Evolutionary conservation across 495 filamentous ascomycete species (phyloP).

Genomic region (Umbilicaria muhlenbergii): DNA sequence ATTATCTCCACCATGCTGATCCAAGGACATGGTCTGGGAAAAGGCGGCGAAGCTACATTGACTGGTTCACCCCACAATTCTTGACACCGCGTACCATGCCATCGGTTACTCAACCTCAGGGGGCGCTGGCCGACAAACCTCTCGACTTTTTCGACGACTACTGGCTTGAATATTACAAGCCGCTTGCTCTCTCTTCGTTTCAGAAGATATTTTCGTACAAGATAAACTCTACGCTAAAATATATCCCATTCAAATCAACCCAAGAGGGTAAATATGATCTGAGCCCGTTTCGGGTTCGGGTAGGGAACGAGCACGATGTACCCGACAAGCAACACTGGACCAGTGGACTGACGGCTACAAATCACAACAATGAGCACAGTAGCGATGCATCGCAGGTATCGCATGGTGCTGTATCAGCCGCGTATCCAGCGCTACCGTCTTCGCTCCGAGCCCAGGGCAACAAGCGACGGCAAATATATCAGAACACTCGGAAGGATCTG

Average conservation of each 20-base stretch:
- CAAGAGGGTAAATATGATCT: slow-evolving; percentile 61
- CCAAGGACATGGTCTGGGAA: slow-evolving; percentile 56
- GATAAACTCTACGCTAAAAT: slow-evolving; percentile 73
- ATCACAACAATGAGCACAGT: slow-evolving; percentile 28
- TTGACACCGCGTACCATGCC: slow-evolving; percentile 46
- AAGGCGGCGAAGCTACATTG: slow-evolving; percentile 52
- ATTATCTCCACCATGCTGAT: slow-evolving; percentile 86
- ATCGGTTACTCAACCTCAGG: slow-evolving; percentile 24
- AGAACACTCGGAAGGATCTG: slow-evolving; percentile 32
- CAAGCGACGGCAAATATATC: slow-evolving; percentile 19
- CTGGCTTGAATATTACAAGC: slow-evolving; percentile 96
- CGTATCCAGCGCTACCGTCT: slow-evolving; percentile 2
- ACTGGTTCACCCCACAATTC: slow-evolving; percentile 73
- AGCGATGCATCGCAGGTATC: slow-evolving; percentile 1
- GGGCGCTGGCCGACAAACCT: slow-evolving; percentile 31
- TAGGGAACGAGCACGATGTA: slow-evolving; percentile 27
- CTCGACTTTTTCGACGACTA: slow-evolving; percentile 76
- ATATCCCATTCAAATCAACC: slow-evolving; percentile 57
- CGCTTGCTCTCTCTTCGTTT: slow-evolving; percentile 68
- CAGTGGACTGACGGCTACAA: slow-evolving; percentile 46
- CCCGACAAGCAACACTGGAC: slow-evolving; percentile 32
- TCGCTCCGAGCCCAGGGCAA: slow-evolving; percentile 33
- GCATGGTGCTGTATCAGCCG: neutral
- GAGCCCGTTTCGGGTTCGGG: slow-evolving; percentile 69
- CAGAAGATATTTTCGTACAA: slow-evolving; percentile 78